These are phyloP conservation scores for Plasmopara muralis DNA, from an alignment of 352 stramenopile species.

Conservation along the genomic window DNA sequence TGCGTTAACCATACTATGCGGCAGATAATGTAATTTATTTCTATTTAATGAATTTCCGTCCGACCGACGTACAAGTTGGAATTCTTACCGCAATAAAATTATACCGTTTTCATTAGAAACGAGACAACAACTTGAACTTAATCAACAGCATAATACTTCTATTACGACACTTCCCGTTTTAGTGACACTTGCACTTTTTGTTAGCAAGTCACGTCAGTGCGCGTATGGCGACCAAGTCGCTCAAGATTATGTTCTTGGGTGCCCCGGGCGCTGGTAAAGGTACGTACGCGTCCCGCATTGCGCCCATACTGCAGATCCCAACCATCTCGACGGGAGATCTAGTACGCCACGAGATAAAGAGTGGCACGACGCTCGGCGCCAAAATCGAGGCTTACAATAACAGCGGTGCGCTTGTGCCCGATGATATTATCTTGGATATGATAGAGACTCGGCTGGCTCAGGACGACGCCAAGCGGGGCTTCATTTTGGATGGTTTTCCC, in stretches of 20 bases:
- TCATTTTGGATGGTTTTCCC: slow-evolving; percentile 88
- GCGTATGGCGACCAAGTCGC: slow-evolving; percentile 28
- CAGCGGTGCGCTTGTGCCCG: slow-evolving; percentile 74
- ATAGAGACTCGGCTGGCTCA: slow-evolving; percentile 66
- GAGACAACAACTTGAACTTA: too few species aligned
- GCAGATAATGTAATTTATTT: too few species aligned
- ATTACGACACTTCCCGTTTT: background rate
- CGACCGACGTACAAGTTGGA: too few species aligned
- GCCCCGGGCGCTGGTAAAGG: slow-evolving; percentile 86
- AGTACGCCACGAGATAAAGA: slow-evolving; percentile 86
- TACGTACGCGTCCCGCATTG: slow-evolving; percentile 85
- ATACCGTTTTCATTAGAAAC: too few species aligned
- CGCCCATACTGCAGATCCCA: slow-evolving; percentile 79
- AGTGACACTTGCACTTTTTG: slow-evolving; percentile 9
- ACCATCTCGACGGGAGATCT: slow-evolving; percentile 88
- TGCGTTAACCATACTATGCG: too few species aligned
- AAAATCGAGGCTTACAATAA: slow-evolving; percentile 86
- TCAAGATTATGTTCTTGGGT: slow-evolving; percentile 89
- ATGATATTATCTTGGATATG: slow-evolving; percentile 88
- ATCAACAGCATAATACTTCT: too few species aligned
- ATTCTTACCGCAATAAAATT: too few species aligned
- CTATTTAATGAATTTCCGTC: too few species aligned
- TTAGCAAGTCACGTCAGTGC: background rate
- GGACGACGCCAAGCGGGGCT: slow-evolving; percentile 66
- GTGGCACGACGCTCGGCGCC: slow-evolving; percentile 49